Evolutionary conservation across 768 basidiomycete species (phyloP).

Genomic region (Auricularia sp.): DNA sequence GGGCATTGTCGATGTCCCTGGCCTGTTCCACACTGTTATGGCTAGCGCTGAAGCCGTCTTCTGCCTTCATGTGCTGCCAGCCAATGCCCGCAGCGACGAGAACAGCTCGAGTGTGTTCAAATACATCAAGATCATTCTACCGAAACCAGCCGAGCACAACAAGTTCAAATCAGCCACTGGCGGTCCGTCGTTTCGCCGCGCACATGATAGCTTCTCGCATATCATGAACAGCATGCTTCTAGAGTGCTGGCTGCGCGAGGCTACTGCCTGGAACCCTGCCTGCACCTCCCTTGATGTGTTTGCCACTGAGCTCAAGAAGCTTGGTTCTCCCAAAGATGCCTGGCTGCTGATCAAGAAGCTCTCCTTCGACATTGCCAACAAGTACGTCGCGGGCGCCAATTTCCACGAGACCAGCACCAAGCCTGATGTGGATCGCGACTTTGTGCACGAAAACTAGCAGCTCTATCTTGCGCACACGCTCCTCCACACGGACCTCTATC

Average conservation of each 20-base stretch:
- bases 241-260: conserved; percentile 21
- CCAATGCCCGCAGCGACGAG: background rate
- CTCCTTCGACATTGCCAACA: background rate
- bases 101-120: conserved; percentile 7
- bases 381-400: background rate
- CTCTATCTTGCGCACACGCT: background rate
- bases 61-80: conserved; percentile 8
- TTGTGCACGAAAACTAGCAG: background rate
- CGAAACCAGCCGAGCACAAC: conserved; percentile 24
- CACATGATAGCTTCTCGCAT: conserved; percentile 28
- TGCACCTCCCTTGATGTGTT: background rate
- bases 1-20: conserved; percentile 23
- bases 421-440: background rate
- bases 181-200: conserved; percentile 24
- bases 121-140: conserved; percentile 13
- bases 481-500: background rate
- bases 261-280: background rate
- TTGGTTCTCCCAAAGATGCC: background rate
- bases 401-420: background rate
- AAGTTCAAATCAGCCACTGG: conserved; percentile 10
- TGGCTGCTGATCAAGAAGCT: background rate
- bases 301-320: background rate
- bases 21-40: conserved; percentile 29
- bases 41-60: conserved; percentile 18
- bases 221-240: conserved; percentile 18